Percentiles rank a stretch among this genome's conserved stretches.
Conservation (phyloP, 2,329 filamentous ascomycete genomes). For the Mariannaea sp. region DNA sequence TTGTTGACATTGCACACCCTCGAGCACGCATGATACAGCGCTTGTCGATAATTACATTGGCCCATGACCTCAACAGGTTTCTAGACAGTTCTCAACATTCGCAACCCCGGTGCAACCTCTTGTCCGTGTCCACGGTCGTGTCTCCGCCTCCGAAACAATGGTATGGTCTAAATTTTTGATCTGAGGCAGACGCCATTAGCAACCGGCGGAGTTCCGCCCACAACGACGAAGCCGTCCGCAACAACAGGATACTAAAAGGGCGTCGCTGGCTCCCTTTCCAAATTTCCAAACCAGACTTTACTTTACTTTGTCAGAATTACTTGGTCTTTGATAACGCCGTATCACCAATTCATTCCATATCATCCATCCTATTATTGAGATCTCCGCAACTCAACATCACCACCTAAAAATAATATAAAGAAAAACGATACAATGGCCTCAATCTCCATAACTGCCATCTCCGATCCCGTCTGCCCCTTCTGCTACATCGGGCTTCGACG, state of each 20-base stretch:
- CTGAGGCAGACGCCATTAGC: neutral
- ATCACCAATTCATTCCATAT: neutral
- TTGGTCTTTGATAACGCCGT: neutral
- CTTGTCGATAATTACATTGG: too few relatives aligned
- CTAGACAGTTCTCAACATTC: neutral
- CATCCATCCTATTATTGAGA: neutral
- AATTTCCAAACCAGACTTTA: too few relatives aligned
- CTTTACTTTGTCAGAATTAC: neutral
- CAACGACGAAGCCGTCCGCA: neutral
- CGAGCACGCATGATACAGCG: too few relatives aligned
- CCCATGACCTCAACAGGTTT: neutral
- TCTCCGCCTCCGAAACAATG: neutral
- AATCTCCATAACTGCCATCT: constrained; percentile 77
- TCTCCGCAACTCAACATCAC: neutral
- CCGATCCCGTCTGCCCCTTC: constrained; percentile 80
- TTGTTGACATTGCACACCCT: neutral
- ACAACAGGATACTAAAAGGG: constrained; percentile 1
- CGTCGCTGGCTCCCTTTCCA: neutral
- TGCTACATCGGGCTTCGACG: constrained; percentile 82
- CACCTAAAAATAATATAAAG: neutral
- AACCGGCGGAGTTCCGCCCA: constrained; percentile 35
- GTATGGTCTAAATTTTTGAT: neutral
- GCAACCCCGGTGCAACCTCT: neutral
- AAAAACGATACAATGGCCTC: constrained; percentile 61
- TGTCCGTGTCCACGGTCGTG: neutral